Base-by-base conservation (phyloP, 768 basidiomycete genomes). In the Boletus tylopilopsis region DNA sequence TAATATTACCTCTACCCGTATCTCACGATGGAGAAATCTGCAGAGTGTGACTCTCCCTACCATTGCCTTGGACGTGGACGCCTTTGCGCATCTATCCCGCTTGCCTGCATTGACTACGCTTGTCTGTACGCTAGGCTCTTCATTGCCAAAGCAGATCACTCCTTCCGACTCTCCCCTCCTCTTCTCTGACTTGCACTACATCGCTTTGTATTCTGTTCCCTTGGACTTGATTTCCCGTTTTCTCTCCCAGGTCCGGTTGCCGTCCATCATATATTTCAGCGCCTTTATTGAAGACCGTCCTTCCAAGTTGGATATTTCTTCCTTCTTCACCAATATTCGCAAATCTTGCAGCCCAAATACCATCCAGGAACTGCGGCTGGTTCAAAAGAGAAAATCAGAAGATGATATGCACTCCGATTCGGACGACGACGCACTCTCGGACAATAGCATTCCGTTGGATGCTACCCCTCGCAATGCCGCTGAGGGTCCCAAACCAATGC, bases 51-150 rank as follows among this genome's bases (percentile, higher is more conserved):
- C n/a, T n/a, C 37, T 18, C 6, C 32, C 18, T 16, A 2, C 5
- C 1, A n/a, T 37, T 2, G 1, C 21, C 4, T 8, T 48, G 39
- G 24, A 35, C 19, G 5, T 6, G n/a, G 4, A 34, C 18, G 10
- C 22, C 5, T 30, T 47, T 4, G n/a, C 25, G 22, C 38, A 33
- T 24, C 18, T 40, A n/a, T 47, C 39, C n/a, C 11, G 19, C 25
- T 16, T 29, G 2, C 9, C 24, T 22, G 27, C 37, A 13, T 22
- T 49, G 19, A 35, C 47, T 7, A 15, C 2, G 4, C 33, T 36
- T 4, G 0, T n/a, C 0, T 22, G 27, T 25, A 2, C 1, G 5
- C n/a, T 29, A 22, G 18, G 19, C 25, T 3, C 1, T 22, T 13
- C 16, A 22, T 22, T 22, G 5, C 18, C 24, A 2, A 2, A n/a